Evolutionary conservation across 1,139 yeast species (phyloP), one percentile per base, ranked within the genome.

Genomic region (Protomyces macrosporus): DNA sequence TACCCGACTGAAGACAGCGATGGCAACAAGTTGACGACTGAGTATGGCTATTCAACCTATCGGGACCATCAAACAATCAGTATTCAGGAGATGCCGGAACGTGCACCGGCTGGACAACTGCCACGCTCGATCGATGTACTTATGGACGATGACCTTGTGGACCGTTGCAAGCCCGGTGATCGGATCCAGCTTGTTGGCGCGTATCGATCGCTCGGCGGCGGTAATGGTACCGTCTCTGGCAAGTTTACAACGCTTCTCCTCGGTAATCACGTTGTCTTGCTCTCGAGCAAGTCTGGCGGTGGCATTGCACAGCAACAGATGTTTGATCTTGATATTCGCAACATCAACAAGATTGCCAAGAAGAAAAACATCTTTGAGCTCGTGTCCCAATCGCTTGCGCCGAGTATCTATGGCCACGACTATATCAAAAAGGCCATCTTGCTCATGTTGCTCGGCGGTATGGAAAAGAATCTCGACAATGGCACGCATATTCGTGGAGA

Each of bases 401-500:
- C 98, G 1, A 88, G 96, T 33, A 93, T 93, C 69, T 95, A 88
- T 74, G 98, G 98, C 0, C 93, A 90, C 72, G 96, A 89, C 51
- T 84, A 87, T 72, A 88, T 93, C 73, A 93, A 93, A 74, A 86
- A 88, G 72, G 98, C 98, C 0, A 93, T 93, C 45, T 78, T 95
- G 66, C 80, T 95, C 65, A 88, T 90, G 96, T 78, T 93, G 65
- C 77, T 93, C 67, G 97, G 98, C 63, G 98, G 99, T 73, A 86
- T 87, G 55, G 98, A 95, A 72, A 93, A 93, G 77, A 93, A 93
- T 74, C 80, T 95, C 72, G 95, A 87, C 59, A 91, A 93, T 72
- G 98, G 98, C 12, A 88, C 98, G 9, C 98, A 93, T 77, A 85
- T 93, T 72, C 87, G 99, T 81, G 98, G 99, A 77, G 98, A 95